phyloP scores from a whole-genome alignment of 2,329 filamentous ascomycete genomes.

The Arachnomyces sp. region DNA sequence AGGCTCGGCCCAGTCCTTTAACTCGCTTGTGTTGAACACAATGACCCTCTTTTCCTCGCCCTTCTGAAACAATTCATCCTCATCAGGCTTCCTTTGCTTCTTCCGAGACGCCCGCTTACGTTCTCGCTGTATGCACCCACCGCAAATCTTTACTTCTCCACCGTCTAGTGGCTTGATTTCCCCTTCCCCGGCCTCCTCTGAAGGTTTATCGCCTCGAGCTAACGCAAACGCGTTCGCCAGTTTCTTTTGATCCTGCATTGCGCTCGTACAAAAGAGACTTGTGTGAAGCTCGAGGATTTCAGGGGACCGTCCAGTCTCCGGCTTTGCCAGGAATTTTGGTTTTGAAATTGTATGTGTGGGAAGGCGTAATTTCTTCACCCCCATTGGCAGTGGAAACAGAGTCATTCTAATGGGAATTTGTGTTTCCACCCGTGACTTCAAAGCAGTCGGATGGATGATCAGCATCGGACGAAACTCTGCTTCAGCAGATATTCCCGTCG shows the following conservation, averaged over 20 bases:
- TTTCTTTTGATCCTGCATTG: constrained; percentile 67
- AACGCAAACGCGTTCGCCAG: constrained; percentile 59
- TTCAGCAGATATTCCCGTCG: constrained; percentile 21
- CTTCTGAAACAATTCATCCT: constrained; percentile 78
- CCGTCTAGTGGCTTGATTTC: constrained; percentile 73
- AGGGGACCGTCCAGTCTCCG: constrained; percentile 54
- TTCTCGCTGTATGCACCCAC: constrained; percentile 85
- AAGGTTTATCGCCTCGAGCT: constrained; percentile 40
- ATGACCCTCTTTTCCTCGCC: constrained; percentile 76
- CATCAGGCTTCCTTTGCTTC: constrained; percentile 86
- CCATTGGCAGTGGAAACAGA: constrained; percentile 64
- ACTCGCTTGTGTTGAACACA: constrained; percentile 83
- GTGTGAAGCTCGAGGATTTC: constrained; percentile 75
- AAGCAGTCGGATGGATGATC: constrained; percentile 58
- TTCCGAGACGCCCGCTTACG: constrained; percentile 85
- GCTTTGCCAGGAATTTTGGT: constrained; percentile 77
- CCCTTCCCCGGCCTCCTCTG: constrained; percentile 40
- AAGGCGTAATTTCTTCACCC: constrained; percentile 73
- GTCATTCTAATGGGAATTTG: constrained; percentile 86
- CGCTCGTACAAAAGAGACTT: constrained; percentile 83
- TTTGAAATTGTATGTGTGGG: constrained; percentile 90
- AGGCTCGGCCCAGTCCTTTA: constrained; percentile 71
- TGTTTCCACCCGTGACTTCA: constrained; percentile 90
- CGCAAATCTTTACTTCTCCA: constrained; percentile 87
- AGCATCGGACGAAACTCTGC: constrained; percentile 36